Conservation (phyloP, 306 rosid species). For the Trifolium subterraneum region DNA sequence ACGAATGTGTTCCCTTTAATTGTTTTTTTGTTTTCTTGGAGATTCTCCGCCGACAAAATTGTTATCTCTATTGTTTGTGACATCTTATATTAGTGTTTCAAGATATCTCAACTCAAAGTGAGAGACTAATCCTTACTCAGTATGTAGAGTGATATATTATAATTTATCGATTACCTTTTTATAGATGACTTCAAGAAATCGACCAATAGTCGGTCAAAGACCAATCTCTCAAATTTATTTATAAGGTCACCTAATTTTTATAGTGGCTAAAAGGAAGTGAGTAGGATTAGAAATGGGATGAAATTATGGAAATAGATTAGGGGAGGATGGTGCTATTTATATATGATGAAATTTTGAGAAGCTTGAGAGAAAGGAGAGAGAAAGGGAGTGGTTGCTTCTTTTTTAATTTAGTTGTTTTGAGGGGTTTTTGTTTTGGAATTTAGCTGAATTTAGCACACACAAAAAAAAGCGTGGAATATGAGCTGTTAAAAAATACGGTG, state of each 20-base stretch:
- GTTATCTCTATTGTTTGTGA: conserved; percentile 60
- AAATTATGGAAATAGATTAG: background rate
- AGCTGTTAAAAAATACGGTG: conserved; percentile 4
- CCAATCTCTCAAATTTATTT: background rate
- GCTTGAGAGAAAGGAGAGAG: conserved; percentile 43
- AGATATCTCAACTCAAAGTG: background rate
- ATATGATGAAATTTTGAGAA: conserved; percentile 12
- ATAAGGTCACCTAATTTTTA: background rate
- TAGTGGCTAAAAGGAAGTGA: background rate
- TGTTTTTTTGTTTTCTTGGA: conserved; percentile 43
- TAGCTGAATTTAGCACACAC: background rate
- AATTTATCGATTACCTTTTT: background rate
- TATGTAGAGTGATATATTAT: background rate
- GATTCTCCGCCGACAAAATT: conserved; percentile 60
- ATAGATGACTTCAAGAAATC: background rate
- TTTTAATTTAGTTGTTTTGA: background rate
- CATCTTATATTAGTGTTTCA: background rate
- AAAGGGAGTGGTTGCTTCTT: conserved; percentile 48
- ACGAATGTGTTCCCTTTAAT: conserved; percentile 57
- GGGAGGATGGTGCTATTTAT: background rate
- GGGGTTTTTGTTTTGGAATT: background rate
- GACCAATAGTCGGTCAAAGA: background rate
- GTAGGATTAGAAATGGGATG: background rate
- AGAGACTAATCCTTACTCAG: background rate
- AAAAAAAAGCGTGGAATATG: background rate